These are phyloP conservation scores for Silene noctiflora DNA, from an alignment of 179 eudicot species.

Conservation along the genomic window DNA sequence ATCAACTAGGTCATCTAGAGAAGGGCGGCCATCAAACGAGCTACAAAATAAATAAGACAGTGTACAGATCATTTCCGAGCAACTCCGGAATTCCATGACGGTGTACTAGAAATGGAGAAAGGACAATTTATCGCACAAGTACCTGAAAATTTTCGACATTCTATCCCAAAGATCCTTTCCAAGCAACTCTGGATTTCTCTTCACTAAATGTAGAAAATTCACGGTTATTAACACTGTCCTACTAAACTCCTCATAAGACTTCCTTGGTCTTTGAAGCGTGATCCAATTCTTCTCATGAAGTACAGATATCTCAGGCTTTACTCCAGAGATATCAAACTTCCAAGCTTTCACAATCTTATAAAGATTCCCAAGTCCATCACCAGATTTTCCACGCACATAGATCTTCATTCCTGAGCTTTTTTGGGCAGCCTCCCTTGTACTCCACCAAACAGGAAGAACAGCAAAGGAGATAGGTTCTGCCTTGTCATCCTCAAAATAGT, in stretches of 20 bases:
- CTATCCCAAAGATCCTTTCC: constrained; percentile 59
- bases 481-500: constrained; percentile 48
- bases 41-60: constrained; percentile 33
- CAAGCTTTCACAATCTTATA: constrained; percentile 67
- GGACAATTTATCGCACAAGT: background rate
- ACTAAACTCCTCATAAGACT: constrained; percentile 45
- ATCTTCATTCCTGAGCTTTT: constrained; percentile 32
- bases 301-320: constrained; percentile 59
- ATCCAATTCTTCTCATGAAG: constrained; percentile 70
- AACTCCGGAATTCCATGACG: no score
- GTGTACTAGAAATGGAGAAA: background rate
- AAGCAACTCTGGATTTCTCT: constrained; percentile 43
- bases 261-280: constrained; percentile 68
- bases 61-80: no score
- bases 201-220: constrained; percentile 46
- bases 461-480: constrained; percentile 57
- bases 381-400: constrained; percentile 54
- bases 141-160: constrained; percentile 68
- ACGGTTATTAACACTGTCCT: constrained; percentile 65
- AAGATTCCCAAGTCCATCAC: constrained; percentile 60
- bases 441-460: constrained; percentile 58
- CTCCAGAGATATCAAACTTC: constrained; percentile 62
- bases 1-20: constrained; percentile 55
- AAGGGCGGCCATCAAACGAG: constrained; percentile 54
- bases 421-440: constrained; percentile 28